Evolutionary conservation across 2,329 filamentous ascomycete genomes (phyloP).

Genomic region (Ophiostoma himal-ulmi): DNA sequence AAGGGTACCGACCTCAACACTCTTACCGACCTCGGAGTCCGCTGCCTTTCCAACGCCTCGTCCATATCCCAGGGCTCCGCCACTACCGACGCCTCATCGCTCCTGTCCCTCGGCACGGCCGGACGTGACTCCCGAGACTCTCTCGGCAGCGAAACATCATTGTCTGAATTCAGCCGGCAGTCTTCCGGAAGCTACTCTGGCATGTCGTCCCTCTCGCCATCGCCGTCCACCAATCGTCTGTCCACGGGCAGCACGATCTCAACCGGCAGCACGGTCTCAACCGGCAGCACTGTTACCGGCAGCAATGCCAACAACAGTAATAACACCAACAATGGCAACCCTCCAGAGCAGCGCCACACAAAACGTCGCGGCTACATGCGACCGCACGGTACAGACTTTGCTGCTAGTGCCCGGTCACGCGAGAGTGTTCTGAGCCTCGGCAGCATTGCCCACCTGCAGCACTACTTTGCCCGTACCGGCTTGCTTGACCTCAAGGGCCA

Average conservation of each 20-base stretch:
- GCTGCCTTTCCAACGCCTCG: conserved; percentile 57
- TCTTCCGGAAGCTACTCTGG: conserved; percentile 55
- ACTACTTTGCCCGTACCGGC: conserved; percentile 95
- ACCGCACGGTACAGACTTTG: conserved; percentile 81
- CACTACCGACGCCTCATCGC: conserved; percentile 43
- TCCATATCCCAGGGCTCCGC: conserved; percentile 52
- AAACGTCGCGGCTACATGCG: conserved; percentile 78
- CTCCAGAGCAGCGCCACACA: conserved; percentile 30
- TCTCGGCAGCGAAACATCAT: conserved; percentile 40
- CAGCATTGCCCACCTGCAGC: conserved; percentile 94
- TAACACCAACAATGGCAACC: conserved; percentile 32
- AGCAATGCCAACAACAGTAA: conserved; percentile 33
- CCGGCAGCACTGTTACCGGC: conserved; percentile 34
- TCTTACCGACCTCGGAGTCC: conserved; percentile 50
- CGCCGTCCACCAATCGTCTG: conserved; percentile 46
- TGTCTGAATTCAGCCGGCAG: conserved; percentile 51
- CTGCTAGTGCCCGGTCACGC: conserved; percentile 78
- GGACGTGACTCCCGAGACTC: conserved; percentile 43
- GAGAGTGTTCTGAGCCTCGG: conserved; percentile 95
- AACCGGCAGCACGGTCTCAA: conserved; percentile 35
- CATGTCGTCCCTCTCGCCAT: conserved; percentile 36
- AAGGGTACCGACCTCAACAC: conserved; percentile 30
- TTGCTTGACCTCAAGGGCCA: conserved; percentile 88
- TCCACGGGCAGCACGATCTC: conserved; percentile 52
- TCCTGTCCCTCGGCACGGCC: conserved; percentile 5